Evolutionary conservation across 1,284 basidiomycete species (phyloP).

Genomic region (Meira nashicola): DNA sequence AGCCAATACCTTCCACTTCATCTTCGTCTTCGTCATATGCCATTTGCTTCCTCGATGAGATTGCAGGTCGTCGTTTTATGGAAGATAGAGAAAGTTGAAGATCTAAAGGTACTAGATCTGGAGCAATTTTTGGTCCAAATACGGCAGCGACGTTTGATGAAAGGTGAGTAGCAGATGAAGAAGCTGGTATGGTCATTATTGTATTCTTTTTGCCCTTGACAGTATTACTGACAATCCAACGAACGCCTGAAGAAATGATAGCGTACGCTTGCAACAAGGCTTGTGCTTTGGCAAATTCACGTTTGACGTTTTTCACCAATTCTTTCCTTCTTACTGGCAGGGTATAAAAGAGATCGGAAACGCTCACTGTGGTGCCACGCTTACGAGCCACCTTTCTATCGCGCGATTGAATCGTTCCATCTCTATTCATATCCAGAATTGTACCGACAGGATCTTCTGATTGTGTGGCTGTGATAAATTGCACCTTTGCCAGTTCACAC

Average conservation of each 20-base stretch:
- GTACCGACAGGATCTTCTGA: conserved; percentile 45
- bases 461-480: conserved; percentile 43
- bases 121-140: conserved; percentile 78
- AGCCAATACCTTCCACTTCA: conserved; percentile 3
- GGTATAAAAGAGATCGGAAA: conserved; percentile 71
- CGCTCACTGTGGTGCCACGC: conserved; percentile 78
- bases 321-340: conserved; percentile 90
- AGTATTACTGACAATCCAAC: conserved; percentile 72
- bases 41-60: background rate
- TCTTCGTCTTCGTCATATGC: background rate
- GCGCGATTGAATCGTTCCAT: conserved; percentile 35
- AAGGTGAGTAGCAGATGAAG: conserved; percentile 56
- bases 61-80: background rate
- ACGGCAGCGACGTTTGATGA: conserved; percentile 68
- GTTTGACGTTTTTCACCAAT: conserved; percentile 79
- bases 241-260: conserved; percentile 65
- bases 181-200: conserved; percentile 55
- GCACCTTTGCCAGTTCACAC: conserved; percentile 70
- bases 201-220: conserved; percentile 56
- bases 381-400: conserved; percentile 62
- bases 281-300: conserved; percentile 82
- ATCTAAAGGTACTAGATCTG: conserved; percentile 67
- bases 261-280: conserved; percentile 82
- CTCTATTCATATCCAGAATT: conserved; percentile 31
- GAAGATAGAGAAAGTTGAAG: conserved; percentile 60